phyloP scores from a whole-genome alignment of 2,329 filamentous ascomycete species.

The Claviceps humidiphila region DNA sequence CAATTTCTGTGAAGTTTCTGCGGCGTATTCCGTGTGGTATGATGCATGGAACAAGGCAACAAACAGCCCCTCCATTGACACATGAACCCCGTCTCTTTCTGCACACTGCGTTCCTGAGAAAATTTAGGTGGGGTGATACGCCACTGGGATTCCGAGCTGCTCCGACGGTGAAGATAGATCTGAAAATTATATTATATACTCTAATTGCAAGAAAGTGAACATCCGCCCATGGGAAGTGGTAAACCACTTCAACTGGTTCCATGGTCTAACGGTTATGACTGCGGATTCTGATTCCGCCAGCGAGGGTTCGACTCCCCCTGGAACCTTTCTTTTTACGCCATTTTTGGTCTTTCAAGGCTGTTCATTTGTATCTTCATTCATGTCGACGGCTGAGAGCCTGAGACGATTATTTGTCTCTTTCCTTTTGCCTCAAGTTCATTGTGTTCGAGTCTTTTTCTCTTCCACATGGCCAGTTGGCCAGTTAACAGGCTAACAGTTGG shows the following conservation, averaged over 20 bases:
- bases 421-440: no score
- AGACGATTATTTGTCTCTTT: no score
- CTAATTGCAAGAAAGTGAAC: fast-evolving
- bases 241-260: slow-evolving; percentile 17
- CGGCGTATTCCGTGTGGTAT: background rate
- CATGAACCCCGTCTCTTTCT: background rate
- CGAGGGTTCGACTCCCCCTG: slow-evolving; percentile 24
- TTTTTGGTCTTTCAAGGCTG: background rate
- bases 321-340: slow-evolving; percentile 14
- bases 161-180: background rate
- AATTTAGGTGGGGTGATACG: slow-evolving; percentile 21
- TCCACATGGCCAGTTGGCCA: no score
- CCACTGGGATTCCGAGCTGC: slow-evolving; percentile 3
- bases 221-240: slow-evolving; percentile 14
- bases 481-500: no score
- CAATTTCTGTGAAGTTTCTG: background rate
- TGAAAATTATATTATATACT: no score
- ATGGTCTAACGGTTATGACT: slow-evolving; percentile 26
- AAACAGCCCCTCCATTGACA: background rate
- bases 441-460: background rate
- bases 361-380: background rate
- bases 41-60: background rate
- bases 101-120: slow-evolving; percentile 11
- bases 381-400: no score
- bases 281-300: slow-evolving; percentile 24